Evolutionary conservation across 1,284 basidiomycete genomes (phyloP).

Genomic region (Ceratobasidium theobromae): DNA sequence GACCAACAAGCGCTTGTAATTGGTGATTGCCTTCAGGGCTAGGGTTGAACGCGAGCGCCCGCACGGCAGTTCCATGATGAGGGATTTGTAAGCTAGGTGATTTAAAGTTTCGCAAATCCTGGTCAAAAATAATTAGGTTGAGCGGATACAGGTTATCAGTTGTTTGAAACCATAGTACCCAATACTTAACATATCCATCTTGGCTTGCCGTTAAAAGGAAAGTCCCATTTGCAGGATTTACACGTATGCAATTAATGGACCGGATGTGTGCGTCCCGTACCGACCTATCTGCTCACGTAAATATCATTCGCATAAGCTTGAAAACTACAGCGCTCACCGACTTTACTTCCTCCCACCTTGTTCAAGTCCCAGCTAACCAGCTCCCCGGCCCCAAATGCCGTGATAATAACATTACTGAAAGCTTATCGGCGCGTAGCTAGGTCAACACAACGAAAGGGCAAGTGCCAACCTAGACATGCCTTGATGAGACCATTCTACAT

Average conservation of each 20-base stretch:
- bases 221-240: conserved; percentile 60
- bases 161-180: conserved; percentile 55
- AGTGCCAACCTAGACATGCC: conserved; percentile 46
- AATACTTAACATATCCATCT: conserved; percentile 79
- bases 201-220: conserved; percentile 76
- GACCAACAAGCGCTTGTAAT: conserved; percentile 73
- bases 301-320: not conserved
- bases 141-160: no score
- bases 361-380: conserved; percentile 83
- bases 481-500: conserved; percentile 78
- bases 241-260: conserved; percentile 71
- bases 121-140: not conserved
- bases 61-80: conserved; percentile 70
- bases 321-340: conserved; percentile 53
- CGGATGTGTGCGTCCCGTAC: conserved; percentile 68
- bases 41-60: conserved; percentile 71
- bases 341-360: conserved; percentile 62
- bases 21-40: conserved; percentile 57
- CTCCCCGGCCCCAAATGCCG: conserved; percentile 80
- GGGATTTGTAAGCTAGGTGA: conserved; percentile 65
- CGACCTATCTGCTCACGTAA: conserved; percentile 57
- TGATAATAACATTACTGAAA: conserved; percentile 77
- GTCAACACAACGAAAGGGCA: not conserved
- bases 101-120: conserved; percentile 76
- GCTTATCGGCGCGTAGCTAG: conserved; percentile 46